Evolutionary conservation across 83 land plant genomes (phyloP).

Genomic region (Larix sibirica): DNA sequence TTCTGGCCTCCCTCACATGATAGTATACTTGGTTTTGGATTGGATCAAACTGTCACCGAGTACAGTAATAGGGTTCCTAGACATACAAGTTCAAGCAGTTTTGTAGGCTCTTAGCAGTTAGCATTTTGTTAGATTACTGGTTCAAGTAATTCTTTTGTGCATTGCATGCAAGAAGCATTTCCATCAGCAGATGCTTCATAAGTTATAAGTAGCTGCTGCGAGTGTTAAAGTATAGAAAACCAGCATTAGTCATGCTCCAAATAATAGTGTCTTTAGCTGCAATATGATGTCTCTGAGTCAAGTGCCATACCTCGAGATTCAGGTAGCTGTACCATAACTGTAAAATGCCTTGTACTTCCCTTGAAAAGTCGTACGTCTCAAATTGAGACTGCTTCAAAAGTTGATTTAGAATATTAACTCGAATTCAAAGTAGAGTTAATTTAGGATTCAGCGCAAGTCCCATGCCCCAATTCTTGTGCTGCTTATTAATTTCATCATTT

Average conservation of each 20-base stretch:
- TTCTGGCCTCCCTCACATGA: background rate
- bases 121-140: background rate
- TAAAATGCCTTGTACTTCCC: background rate
- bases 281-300: background rate
- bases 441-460: background rate
- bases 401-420: background rate
- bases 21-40: background rate
- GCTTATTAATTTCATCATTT: background rate
- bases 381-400: background rate
- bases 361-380: background rate
- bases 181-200: background rate
- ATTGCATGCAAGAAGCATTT: background rate
- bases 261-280: background rate
- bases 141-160: background rate
- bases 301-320: background rate
- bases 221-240: background rate
- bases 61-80: background rate
- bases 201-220: background rate
- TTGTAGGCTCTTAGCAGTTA: background rate
- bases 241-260: background rate
- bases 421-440: background rate
- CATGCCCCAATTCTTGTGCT: background rate
- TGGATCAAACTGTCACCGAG: background rate
- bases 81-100: slow-evolving; percentile 2
- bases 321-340: background rate